These are phyloP conservation scores for Metschnikowia vanudenii DNA, from an alignment of 805 yeast genomes.

Conservation along the genomic window DNA sequence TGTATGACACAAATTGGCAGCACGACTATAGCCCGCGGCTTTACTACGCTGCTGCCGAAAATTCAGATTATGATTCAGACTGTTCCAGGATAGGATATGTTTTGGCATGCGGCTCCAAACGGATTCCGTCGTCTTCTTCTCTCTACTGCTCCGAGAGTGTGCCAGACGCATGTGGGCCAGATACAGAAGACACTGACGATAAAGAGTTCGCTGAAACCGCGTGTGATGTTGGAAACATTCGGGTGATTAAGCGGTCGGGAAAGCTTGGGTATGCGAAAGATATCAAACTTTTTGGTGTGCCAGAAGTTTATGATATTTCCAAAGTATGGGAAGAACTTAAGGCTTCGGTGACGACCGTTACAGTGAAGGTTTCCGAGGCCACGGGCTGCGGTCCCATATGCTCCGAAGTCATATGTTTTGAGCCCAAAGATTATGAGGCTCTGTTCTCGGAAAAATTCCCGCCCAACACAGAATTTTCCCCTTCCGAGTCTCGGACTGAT, in stretches of 20 bases:
- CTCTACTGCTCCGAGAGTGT: background rate
- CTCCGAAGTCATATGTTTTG: no score
- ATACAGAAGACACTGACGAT: background rate
- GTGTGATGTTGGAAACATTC: background rate
- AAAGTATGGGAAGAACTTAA: background rate
- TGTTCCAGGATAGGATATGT: background rate
- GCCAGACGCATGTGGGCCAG: background rate
- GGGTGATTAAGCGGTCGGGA: background rate
- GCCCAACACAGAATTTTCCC: no score
- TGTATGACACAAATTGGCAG: background rate
- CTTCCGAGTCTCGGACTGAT: no score
- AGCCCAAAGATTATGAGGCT: no score
- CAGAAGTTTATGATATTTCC: background rate
- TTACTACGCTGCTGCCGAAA: background rate
- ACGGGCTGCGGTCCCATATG: no score
- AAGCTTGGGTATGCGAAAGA: background rate
- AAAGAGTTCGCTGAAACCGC: background rate
- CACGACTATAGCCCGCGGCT: background rate
- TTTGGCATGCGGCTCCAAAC: background rate
- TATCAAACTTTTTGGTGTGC: background rate
- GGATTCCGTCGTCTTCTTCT: background rate
- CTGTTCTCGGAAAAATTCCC: no score
- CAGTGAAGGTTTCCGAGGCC: no score
- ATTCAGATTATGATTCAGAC: background rate
- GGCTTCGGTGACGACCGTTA: no score